Percentiles rank a stretch among this genome's conserved stretches.
Evolutionary conservation across 176 grass and related monocot genomes (phyloP).

Genomic region (Microstegium vimineum): DNA sequence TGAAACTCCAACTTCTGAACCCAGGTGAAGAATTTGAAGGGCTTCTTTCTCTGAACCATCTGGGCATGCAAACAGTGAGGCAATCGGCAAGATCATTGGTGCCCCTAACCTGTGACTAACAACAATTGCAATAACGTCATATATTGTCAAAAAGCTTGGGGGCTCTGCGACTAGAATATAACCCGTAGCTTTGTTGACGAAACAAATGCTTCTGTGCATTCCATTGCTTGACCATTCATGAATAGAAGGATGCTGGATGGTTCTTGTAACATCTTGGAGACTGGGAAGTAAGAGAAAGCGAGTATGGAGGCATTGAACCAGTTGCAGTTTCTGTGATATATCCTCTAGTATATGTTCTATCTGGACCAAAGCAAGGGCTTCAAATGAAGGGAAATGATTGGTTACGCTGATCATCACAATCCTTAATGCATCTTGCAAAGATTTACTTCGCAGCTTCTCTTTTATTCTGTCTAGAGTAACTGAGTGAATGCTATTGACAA

Average conservation of each 20-base stretch:
- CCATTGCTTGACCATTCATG: slow-evolving; percentile 68
- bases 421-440: slow-evolving; percentile 59
- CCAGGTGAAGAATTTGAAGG: slow-evolving; percentile 60
- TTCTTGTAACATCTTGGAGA: slow-evolving; percentile 67
- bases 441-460: slow-evolving; percentile 67
- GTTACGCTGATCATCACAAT: slow-evolving; percentile 59
- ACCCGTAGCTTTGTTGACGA: slow-evolving; percentile 61
- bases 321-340: slow-evolving; percentile 65
- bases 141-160: slow-evolving; percentile 80
- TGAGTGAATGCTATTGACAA: slow-evolving; percentile 65
- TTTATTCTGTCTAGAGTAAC: slow-evolving; percentile 59
- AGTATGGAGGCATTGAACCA: slow-evolving; percentile 70
- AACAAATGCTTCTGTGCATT: slow-evolving; percentile 71
- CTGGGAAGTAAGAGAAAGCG: slow-evolving; percentile 75
- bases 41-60: slow-evolving; percentile 85
- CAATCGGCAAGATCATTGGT: slow-evolving; percentile 67
- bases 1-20: slow-evolving; percentile 48
- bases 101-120: slow-evolving; percentile 67
- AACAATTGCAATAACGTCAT: slow-evolving; percentile 72
- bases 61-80: slow-evolving; percentile 70
- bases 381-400: slow-evolving; percentile 80
- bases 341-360: slow-evolving; percentile 59
- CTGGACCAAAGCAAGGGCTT: slow-evolving; percentile 52
- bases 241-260: slow-evolving; percentile 38
- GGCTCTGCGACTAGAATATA: slow-evolving; percentile 78